Base-by-base conservation (phyloP, 164 flowering plant species). In the Aristolochia californica region DNA sequence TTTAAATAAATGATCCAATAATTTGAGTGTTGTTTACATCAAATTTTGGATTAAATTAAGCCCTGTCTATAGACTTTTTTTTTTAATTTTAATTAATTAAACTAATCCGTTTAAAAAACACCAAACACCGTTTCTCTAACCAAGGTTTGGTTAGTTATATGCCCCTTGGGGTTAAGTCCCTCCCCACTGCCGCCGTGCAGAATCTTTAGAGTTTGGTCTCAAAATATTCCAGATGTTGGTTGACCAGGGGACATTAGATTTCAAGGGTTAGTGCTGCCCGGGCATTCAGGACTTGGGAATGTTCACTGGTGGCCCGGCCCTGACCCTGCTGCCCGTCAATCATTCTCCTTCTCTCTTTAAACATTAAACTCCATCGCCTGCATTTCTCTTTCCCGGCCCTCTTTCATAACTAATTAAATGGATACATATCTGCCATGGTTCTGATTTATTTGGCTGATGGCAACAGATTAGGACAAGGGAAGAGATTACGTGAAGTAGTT, bases 171-270 rank as follows among this genome's bases (percentile, higher is more conserved):
- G 4, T 34, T 2, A 34, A 34, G 40, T 34, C 40, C 11, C 40
- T 34, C 40, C 40, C 40, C 40, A 34, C 40, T 34, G 40, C 40
- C 40, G 23, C 53, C 24, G 9, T 34, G 62, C 5, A 49, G 67
- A 64, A 64, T 64, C 62, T 64, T 57, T 16, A 3, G 50, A 1
- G 23, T 48, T 48, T 50, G 45, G 53, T 43, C 67, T 48, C 48
- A 52, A 34, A 24, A 64, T 57, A 64, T 64, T 64, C 62, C 20
- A 57, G 26, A 57, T 64, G 67, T 57, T 57, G 62, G 67, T 22
- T 64, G 50, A 50, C 44, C 27, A 5, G 16, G n/a, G 13, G 67
- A 64, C 67, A 64, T 12, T 34, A n/a, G 0, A 48, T 48, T 23
- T 55, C 44, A 40, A 48, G 53, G 27, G 45, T 9, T 16, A 14